These are phyloP conservation scores for Apiospora rasikravindrae DNA, from an alignment of 2,329 filamentous ascomycete species.

Conservation along the genomic window DNA sequence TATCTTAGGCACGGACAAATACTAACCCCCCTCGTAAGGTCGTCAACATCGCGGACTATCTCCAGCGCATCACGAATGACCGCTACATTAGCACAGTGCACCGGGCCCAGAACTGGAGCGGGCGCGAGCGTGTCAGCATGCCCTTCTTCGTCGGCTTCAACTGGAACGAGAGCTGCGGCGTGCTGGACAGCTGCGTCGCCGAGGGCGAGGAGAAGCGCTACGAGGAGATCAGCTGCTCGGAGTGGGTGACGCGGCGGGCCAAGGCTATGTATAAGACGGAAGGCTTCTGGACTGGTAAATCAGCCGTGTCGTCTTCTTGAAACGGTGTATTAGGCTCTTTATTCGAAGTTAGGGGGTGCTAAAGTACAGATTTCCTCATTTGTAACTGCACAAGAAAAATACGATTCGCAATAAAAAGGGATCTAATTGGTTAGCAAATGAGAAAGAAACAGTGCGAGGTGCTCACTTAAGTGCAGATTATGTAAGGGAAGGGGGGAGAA, in stretches of 20 bases:
- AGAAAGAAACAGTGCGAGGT: too few relatives aligned
- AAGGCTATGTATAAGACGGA: constrained; percentile 14
- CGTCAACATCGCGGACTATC: constrained; percentile 51
- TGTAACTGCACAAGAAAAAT: too few relatives aligned
- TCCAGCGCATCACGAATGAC: constrained; percentile 49
- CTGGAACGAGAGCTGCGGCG: constrained; percentile 45
- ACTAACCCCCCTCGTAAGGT: constrained; percentile 30
- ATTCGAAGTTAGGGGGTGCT: too few relatives aligned
- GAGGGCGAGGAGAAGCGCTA: constrained; percentile 43
- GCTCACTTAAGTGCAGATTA: too few relatives aligned
- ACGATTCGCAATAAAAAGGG: too few relatives aligned
- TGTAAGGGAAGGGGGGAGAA: too few relatives aligned
- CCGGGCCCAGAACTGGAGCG: constrained; percentile 44
- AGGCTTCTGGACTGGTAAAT: background rate
- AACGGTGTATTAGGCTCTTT: too few relatives aligned
- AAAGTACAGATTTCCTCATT: too few relatives aligned
- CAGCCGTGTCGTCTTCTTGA: background rate
- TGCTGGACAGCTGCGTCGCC: constrained; percentile 44
- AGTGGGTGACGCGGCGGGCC: constrained; percentile 39
- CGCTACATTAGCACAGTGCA: constrained; percentile 49
- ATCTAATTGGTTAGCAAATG: too few relatives aligned
- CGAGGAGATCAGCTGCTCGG: constrained; percentile 44
- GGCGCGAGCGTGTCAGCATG: constrained; percentile 44
- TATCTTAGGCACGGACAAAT: too few relatives aligned
- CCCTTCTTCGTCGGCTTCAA: constrained; percentile 47